phyloP scores from a whole-genome alignment of 805 yeast genomes.

The Lipomyces chichibuensis region DNA sequence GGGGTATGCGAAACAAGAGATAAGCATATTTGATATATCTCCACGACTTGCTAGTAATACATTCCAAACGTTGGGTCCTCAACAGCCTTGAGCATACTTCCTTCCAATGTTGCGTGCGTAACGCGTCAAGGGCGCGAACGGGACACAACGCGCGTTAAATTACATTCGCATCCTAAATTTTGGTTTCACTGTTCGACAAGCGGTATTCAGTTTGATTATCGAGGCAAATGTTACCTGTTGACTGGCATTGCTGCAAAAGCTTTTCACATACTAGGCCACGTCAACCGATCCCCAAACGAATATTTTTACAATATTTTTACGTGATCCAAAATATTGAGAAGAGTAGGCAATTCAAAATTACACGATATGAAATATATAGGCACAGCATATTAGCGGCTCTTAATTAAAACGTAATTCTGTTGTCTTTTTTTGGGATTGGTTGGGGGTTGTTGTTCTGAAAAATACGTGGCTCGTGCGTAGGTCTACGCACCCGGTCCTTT shows the following conservation, averaged over 20 bases:
- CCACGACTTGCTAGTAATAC: no score
- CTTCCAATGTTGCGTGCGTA: background rate
- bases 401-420: background rate
- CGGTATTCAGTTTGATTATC: background rate
- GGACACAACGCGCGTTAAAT: background rate
- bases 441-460: background rate
- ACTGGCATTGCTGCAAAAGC: background rate
- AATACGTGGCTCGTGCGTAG: background rate
- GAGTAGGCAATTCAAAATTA: background rate
- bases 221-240: background rate
- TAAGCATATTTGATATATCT: no score
- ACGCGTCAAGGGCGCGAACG: background rate
- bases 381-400: background rate
- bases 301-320: no score
- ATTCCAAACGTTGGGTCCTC: no score
- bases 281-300: no score
- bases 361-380: background rate
- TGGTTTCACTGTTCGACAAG: background rate
- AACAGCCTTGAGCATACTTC: no score
- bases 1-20: no score
- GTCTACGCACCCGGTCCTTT: background rate
- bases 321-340: background rate
- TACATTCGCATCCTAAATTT: no score
- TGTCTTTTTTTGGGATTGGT: background rate
- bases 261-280: background rate